These are phyloP conservation scores for Amphirosellinia nigrospora DNA, from an alignment of 495 filamentous ascomycete species.

Conservation along the genomic window DNA sequence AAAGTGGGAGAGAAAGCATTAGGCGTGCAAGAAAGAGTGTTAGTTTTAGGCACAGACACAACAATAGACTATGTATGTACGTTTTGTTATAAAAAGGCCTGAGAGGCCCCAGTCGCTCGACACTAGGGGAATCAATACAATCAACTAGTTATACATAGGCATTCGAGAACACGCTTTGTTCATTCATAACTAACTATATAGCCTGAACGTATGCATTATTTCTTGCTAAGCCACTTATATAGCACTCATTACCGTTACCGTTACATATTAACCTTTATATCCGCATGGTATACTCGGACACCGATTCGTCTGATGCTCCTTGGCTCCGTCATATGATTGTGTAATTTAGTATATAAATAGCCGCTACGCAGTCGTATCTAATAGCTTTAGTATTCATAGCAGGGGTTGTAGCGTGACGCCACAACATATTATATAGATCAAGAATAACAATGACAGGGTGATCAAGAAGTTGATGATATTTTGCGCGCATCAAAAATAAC, in stretches of 20 bases:
- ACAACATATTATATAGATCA: neutral
- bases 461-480: neutral
- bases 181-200: neutral
- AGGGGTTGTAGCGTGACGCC: neutral
- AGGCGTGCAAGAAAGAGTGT: no score
- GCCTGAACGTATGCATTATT: neutral
- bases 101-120: neutral
- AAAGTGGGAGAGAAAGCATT: neutral
- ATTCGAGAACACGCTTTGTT: neutral
- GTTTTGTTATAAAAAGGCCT: neutral
- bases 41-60: neutral
- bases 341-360: neutral
- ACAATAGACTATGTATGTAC: no score
- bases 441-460: neutral
- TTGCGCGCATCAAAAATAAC: neutral
- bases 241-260: neutral
- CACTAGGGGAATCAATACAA: no score
- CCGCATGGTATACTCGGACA: neutral
- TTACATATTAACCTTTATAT: neutral
- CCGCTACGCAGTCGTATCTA: neutral
- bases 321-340: neutral
- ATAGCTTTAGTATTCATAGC: neutral
- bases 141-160: neutral
- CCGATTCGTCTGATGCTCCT: neutral
- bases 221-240: neutral